Evolutionary conservation across 1,284 basidiomycete genomes (phyloP).

Genomic region (Mycosarcoma maydis): DNA sequence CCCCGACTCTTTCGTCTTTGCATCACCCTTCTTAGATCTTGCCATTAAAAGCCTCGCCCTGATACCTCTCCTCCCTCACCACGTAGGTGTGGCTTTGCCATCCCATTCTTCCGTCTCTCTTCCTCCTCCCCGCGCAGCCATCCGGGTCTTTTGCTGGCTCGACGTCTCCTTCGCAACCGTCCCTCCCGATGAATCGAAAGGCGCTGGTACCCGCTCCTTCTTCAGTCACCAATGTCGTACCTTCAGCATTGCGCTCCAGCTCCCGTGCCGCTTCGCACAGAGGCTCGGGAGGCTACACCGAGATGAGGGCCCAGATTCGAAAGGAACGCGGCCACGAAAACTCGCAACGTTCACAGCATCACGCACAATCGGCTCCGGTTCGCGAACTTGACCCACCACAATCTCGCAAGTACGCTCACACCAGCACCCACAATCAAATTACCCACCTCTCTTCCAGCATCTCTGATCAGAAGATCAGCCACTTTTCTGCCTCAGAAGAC

Average conservation of each 20-base stretch:
- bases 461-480: constrained; percentile 39
- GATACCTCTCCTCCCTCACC: background rate
- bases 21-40: no score
- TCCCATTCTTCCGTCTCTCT: constrained; percentile 1
- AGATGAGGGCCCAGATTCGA: constrained; percentile 46
- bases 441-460: constrained; percentile 14
- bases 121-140: constrained; percentile 2
- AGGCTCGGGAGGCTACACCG: constrained; percentile 49
- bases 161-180: background rate
- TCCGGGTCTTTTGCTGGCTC: background rate
- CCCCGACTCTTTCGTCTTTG: background rate
- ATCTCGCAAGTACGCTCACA: constrained; percentile 2
- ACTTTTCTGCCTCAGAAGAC: constrained; percentile 10
- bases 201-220: constrained; percentile 21
- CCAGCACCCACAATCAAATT: constrained; percentile 2
- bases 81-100: constrained; percentile 1
- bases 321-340: constrained; percentile 44
- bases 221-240: constrained; percentile 34
- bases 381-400: constrained; percentile 3
- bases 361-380: background rate
- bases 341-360: constrained; percentile 3
- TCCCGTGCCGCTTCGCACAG: constrained; percentile 35
- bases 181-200: constrained; percentile 32
- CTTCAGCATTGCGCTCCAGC: constrained; percentile 23
- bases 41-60: background rate